Conservation (phyloP, 805 yeast genomes). For the Ogataea corticis region DNA sequence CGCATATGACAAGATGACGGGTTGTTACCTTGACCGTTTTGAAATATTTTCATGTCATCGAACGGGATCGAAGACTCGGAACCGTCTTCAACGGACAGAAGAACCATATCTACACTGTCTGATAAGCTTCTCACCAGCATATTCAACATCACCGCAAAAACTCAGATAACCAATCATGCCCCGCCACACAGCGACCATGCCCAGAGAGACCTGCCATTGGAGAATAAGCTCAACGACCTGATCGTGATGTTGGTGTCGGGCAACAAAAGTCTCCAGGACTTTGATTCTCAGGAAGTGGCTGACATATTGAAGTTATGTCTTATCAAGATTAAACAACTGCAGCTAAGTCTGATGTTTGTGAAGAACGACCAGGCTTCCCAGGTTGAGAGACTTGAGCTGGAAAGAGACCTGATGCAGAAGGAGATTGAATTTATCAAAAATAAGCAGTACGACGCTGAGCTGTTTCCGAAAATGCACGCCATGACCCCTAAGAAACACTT, state of each 20-base stretch:
- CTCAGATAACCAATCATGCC: background rate
- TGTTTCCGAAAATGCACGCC: conserved; percentile 13
- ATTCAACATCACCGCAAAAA: conserved; percentile 6
- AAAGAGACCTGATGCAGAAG: conserved; percentile 25
- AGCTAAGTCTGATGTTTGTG: conserved; percentile 16
- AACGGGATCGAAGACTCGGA: background rate
- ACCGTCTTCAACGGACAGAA: background rate
- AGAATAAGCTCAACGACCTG: conserved; percentile 14
- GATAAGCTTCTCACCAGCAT: conserved; percentile 6
- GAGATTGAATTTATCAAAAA: conserved; percentile 28
- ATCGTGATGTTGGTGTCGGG: conserved; percentile 10
- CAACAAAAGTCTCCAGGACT: background rate
- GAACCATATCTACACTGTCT: background rate
- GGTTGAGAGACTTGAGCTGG: conserved; percentile 25
- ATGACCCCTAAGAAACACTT: conserved; percentile 12
- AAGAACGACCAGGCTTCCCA: conserved; percentile 21
- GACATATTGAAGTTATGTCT: conserved; percentile 19
- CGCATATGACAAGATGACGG: conserved; percentile 3
- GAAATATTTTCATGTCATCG: too few relatives aligned
- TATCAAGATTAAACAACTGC: conserved; percentile 20
- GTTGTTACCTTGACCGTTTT: background rate
- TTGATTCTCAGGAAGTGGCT: conserved; percentile 10
- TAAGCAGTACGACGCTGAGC: conserved; percentile 4
- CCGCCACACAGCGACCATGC: background rate
- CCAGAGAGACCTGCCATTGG: conserved; percentile 17